Conservation (phyloP, 495 filamentous ascomycete species). For the Aspergillus mulundensis region DNA sequence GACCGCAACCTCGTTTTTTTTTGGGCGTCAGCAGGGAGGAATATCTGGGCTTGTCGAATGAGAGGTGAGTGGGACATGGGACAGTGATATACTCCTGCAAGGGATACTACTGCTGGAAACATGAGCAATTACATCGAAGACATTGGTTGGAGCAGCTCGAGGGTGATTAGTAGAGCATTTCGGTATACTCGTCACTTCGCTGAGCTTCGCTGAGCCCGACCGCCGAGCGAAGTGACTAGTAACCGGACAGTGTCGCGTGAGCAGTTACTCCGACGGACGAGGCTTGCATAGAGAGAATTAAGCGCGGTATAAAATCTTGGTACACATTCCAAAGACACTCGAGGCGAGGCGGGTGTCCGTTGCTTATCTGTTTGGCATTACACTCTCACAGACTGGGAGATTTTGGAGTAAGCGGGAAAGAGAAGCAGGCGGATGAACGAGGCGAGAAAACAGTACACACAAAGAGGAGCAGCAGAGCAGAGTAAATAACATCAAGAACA, state of each 20-base stretch:
- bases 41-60: no score
- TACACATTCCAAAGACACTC: slow-evolving; percentile 23
- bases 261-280: neutral
- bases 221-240: no score
- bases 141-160: no score
- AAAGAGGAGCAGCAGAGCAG: slow-evolving; percentile 22
- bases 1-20: no score
- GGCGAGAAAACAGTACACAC: slow-evolving; percentile 16
- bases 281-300: neutral
- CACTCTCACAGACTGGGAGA: slow-evolving; percentile 24
- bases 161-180: no score
- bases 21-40: no score
- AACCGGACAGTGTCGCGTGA: slow-evolving; percentile 9
- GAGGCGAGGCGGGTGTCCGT: slow-evolving; percentile 26
- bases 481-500: slow-evolving; percentile 24
- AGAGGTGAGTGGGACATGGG: no score
- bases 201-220: no score
- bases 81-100: no score
- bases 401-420: slow-evolving; percentile 22
- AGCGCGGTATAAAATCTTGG: slow-evolving; percentile 9
- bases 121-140: no score
- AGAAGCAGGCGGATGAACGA: slow-evolving; percentile 10
- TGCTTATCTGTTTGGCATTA: slow-evolving; percentile 32
- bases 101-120: no score
- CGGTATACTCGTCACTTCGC: no score